These are phyloP conservation scores for Auxenochlorella pyrenoidosa DNA, from an alignment of 139 green algal genomes.

Conservation along the genomic window DNA sequence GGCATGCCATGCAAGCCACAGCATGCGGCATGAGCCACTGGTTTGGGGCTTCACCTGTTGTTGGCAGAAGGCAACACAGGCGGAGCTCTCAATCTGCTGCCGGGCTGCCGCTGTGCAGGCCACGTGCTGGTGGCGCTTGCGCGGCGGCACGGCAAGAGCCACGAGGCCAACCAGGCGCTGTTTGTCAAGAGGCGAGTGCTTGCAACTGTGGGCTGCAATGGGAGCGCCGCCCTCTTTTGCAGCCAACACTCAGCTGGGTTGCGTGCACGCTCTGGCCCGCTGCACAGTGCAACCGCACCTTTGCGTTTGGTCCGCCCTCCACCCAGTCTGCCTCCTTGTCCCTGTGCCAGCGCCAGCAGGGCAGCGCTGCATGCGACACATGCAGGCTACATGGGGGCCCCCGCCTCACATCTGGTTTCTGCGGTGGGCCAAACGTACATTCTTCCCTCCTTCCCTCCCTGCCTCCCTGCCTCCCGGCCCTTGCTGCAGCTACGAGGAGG, in stretches of 20 bases:
- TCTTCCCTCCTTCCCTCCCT: background rate
- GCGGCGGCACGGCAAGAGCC: conserved; percentile 19
- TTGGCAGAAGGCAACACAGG: no score
- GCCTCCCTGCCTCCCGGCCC: background rate
- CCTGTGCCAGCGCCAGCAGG: background rate
- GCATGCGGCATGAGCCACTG: no score
- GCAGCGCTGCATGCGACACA: background rate
- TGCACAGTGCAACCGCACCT: background rate
- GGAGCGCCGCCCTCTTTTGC: no score
- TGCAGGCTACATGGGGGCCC: background rate
- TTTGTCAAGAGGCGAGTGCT: conserved; percentile 2
- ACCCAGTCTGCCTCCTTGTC: background rate
- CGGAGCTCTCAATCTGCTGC: no score
- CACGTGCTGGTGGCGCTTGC: conserved; percentile 36
- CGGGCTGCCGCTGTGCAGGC: background rate
- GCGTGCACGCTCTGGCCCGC: background rate
- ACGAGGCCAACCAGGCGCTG: conserved; percentile 16
- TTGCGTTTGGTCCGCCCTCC: background rate
- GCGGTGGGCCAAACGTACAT: background rate
- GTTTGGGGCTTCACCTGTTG: no score
- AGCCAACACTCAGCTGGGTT: background rate
- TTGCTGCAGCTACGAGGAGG: conserved; percentile 13
- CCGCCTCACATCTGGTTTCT: background rate
- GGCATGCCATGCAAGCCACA: no score
- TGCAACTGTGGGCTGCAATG: no score